phyloP scores from a whole-genome alignment of 257 asterid species.

The Solanum commersonii region DNA sequence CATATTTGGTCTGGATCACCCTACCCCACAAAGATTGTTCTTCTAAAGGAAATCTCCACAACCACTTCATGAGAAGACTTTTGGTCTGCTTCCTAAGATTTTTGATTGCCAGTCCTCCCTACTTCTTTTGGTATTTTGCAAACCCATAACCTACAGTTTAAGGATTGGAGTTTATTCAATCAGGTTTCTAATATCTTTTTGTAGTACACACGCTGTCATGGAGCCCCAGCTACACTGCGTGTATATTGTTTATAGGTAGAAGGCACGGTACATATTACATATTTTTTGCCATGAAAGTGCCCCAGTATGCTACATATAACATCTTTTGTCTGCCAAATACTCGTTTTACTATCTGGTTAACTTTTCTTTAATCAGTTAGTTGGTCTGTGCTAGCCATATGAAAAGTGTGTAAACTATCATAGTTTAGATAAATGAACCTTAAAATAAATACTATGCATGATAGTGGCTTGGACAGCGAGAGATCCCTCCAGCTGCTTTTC shows the following conservation, averaged over 20 bases:
- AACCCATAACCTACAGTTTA: neutral
- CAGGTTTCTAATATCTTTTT: neutral
- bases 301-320: neutral
- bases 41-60: too few relatives aligned
- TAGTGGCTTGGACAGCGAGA: neutral
- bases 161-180: neutral
- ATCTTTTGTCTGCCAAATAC: neutral
- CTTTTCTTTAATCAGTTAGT: neutral
- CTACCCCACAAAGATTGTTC: too few relatives aligned
- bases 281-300: neutral
- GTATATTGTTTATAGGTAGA: neutral
- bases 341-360: neutral
- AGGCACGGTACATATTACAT: neutral
- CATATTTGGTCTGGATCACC: too few relatives aligned
- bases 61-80: too few relatives aligned
- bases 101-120: too few relatives aligned
- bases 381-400: neutral
- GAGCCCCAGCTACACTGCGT: neutral
- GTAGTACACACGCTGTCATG: neutral
- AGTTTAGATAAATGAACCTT: neutral
- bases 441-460: neutral
- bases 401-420: neutral
- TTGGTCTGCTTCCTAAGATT: too few relatives aligned
- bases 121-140: neutral
- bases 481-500: neutral